Evolutionary conservation across 164 flowering plant genomes (phyloP), one percentile per base, ranked within the genome.

Genomic region (Magnolia sinica): DNA sequence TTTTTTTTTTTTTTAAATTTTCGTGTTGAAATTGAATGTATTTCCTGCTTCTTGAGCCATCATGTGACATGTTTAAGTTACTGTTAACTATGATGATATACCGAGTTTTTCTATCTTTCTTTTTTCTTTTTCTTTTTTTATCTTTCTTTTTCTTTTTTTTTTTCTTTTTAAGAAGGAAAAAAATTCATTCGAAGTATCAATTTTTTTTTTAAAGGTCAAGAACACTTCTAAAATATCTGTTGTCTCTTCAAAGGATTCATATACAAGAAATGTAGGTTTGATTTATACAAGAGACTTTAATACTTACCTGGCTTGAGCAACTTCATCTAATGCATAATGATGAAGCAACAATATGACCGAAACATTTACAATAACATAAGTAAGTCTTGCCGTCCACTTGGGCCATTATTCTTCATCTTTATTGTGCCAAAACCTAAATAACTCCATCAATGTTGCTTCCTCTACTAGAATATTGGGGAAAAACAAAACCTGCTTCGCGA

Each of bases 291-390:
- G 45, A 37, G 6, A 22, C 58, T 23, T n/a, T 59, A 70, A 13
- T 29, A 81, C 90, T 80, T 9, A 96, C 99, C 99, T 94, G 78
- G 99, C 97, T 82, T 97, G 86, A 64, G 99, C 99, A 83, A 98
- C 99, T 79, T 96, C 99, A 85, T 96, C 96, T 66, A 98, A 98
- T 31, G 98, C 97, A 86, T 96, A 96, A 74, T 89, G 98, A 89
- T 95, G 91, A 72, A 92, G 81, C 51, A 96, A 73, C 69, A 91
- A 75, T 76, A 96, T 85, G 78, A 88, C 87, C 70, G 90, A 64
- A 50, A 89, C 91, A 69, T 93, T 85, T 23, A 89, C 85, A 4
- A 86, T 23, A 8, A 96, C 89, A 83, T 81, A 93, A 81, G 92
- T 90, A 71, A 96, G 88, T 76, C 99, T 86, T 16, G 91, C 82